Percentiles rank a stretch among this genome's conserved stretches.
Evolutionary conservation across 2,329 filamentous ascomycete genomes (phyloP).

Genomic region (Stagonosporopsis chrysanthemi): DNA sequence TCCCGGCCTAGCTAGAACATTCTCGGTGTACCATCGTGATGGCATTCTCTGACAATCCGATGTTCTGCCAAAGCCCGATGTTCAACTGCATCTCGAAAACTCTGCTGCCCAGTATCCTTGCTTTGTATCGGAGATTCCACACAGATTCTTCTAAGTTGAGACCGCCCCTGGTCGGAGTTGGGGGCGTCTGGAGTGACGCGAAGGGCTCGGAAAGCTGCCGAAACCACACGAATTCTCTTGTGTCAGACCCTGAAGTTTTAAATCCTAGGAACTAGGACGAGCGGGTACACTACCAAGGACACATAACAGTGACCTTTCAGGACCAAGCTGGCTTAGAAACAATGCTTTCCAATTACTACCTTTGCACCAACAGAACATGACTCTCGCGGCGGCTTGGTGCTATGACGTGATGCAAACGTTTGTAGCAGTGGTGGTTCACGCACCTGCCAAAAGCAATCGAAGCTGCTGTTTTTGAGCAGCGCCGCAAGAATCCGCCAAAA

Average conservation of each 20-base stretch:
- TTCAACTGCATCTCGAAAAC: constrained; percentile 3
- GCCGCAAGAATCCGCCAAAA: background rate
- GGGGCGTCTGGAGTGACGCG: background rate
- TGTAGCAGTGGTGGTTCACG: background rate
- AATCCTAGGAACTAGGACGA: background rate
- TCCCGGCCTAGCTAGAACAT: constrained; percentile 8
- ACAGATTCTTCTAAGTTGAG: background rate
- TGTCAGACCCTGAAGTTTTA: constrained; percentile 9
- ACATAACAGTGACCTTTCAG: background rate
- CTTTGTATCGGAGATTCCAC: background rate
- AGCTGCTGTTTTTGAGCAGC: no score
- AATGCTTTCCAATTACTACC: no score
- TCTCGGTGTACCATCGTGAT: constrained; percentile 16
- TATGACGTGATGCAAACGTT: constrained; percentile 9
- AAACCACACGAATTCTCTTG: constrained; percentile 5
- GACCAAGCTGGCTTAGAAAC: no score
- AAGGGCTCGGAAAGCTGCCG: constrained; percentile 14
- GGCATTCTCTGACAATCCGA: constrained; percentile 22
- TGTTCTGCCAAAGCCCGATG: constrained; percentile 18
- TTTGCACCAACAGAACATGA: background rate
- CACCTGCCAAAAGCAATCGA: background rate
- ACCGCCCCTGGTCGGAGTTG: background rate
- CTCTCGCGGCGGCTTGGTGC: background rate
- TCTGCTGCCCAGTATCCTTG: background rate
- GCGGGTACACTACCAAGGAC: background rate